Evolutionary conservation across 805 yeast species (phyloP).

Genomic region (Kodamaea leandrae): DNA sequence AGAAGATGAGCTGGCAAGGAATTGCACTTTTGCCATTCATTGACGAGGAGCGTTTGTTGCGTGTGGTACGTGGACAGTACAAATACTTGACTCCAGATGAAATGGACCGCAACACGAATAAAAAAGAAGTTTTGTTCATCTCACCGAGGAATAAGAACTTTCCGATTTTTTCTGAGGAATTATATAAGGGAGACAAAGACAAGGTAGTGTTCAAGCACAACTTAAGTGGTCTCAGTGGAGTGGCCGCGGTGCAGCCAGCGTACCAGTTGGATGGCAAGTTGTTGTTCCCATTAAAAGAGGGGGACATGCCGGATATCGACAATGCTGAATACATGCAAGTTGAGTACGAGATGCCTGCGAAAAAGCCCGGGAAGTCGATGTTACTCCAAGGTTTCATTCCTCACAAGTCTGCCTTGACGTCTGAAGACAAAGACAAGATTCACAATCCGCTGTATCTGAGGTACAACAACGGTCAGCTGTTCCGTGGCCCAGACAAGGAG

Average conservation of each 20-base stretch:
- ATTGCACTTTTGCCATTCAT: constrained; percentile 87
- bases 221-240: constrained; percentile 60
- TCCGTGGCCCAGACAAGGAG: constrained; percentile 29
- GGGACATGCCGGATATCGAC: constrained; percentile 44
- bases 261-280: constrained; percentile 37
- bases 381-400: constrained; percentile 75
- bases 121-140: constrained; percentile 66
- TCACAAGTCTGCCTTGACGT: constrained; percentile 54
- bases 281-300: constrained; percentile 47
- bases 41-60: constrained; percentile 71
- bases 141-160: constrained; percentile 60
- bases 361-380: constrained; percentile 72
- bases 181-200: constrained; percentile 40
- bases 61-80: constrained; percentile 66
- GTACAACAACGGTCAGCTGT: constrained; percentile 20
- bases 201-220: constrained; percentile 43
- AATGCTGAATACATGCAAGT: constrained; percentile 42
- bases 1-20: constrained; percentile 94
- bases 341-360: constrained; percentile 60
- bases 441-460: constrained; percentile 4
- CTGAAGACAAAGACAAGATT: constrained; percentile 49
- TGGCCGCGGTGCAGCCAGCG: constrained; percentile 32
- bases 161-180: constrained; percentile 29
- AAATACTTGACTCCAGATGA: constrained; percentile 65
- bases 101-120: constrained; percentile 62